These are phyloP conservation scores for Prillingera fragicola DNA, from an alignment of 1,284 basidiomycete genomes.

Conservation along the genomic window DNA sequence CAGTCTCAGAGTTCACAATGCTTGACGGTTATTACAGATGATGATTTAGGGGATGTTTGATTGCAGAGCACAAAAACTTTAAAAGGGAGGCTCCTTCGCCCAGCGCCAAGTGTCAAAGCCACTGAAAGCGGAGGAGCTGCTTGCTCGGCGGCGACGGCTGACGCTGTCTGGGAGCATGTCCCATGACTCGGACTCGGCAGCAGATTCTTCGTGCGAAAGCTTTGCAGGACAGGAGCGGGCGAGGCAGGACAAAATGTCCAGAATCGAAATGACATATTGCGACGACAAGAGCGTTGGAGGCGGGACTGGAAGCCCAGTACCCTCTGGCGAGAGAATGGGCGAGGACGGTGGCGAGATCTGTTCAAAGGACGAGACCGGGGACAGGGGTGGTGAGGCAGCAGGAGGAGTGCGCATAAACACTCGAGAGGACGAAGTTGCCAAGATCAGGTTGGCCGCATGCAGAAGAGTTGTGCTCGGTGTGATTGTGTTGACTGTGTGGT, in stretches of 20 bases:
- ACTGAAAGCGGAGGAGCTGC: constrained; percentile 9
- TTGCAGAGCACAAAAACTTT: no score
- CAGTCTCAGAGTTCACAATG: no score
- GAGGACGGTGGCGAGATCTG: constrained; percentile 18
- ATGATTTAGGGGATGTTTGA: no score
- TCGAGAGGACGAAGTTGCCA: constrained; percentile 34
- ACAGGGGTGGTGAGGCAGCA: constrained; percentile 21
- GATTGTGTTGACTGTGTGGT: constrained; percentile 32
- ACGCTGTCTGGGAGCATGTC: constrained; percentile 21
- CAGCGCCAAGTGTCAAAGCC: constrained; percentile 32
- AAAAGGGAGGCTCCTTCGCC: constrained; percentile 15
- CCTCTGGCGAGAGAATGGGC: constrained; percentile 12
- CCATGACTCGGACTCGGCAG: constrained; percentile 5
- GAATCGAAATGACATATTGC: constrained; percentile 35
- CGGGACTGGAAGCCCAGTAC: constrained; percentile 25
- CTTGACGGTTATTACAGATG: no score
- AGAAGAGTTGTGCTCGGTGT: constrained; percentile 26
- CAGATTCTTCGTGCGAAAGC: constrained; percentile 10
- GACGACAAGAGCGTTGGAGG: constrained; percentile 28
- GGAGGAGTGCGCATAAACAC: constrained; percentile 29
- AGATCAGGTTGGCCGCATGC: constrained; percentile 33
- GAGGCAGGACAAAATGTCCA: constrained; percentile 32
- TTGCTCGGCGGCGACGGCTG: constrained; percentile 21
- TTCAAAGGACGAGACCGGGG: constrained; percentile 25
- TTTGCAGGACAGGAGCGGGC: constrained; percentile 19